These are phyloP conservation scores for Cladosporium halotolerans DNA, from an alignment of 2,329 filamentous ascomycete genomes.

Conservation along the genomic window DNA sequence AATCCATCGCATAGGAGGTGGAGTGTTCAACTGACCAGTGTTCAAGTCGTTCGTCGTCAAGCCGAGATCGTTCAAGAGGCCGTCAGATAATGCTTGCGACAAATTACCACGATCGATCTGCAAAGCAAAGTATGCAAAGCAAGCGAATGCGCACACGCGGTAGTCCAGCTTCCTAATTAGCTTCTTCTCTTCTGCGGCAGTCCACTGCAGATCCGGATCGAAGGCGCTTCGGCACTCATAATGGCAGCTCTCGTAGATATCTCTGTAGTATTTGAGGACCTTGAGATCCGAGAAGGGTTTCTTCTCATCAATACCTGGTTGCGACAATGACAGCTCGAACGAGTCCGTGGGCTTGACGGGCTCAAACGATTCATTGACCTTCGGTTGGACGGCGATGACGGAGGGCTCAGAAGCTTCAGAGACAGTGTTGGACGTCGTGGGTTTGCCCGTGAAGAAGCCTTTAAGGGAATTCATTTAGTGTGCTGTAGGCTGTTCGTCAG, in stretches of 20 bases:
- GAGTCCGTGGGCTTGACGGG: neutral
- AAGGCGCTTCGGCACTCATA: constrained; percentile 46
- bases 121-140: constrained; percentile 16
- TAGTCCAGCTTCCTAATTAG: constrained; percentile 24
- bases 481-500: neutral
- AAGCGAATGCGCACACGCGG: constrained; percentile 22
- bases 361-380: neutral
- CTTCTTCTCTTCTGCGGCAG: constrained; percentile 37
- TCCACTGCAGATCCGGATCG: constrained; percentile 43
- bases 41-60: constrained; percentile 44
- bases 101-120: constrained; percentile 7
- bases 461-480: neutral
- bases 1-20: neutral
- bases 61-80: constrained; percentile 31
- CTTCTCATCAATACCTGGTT: constrained; percentile 7
- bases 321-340: neutral
- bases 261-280: constrained; percentile 49
- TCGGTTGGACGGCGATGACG: neutral
- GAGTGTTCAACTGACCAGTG: constrained; percentile 22
- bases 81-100: constrained; percentile 13
- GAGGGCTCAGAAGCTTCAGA: constrained; percentile 2
- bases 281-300: constrained; percentile 45
- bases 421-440: neutral
- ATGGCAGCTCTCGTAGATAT: constrained; percentile 49
- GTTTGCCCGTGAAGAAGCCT: constrained; percentile 1